phyloP scores from a whole-genome alignment of 306 rosid genomes.

The Prunus armeniaca region DNA sequence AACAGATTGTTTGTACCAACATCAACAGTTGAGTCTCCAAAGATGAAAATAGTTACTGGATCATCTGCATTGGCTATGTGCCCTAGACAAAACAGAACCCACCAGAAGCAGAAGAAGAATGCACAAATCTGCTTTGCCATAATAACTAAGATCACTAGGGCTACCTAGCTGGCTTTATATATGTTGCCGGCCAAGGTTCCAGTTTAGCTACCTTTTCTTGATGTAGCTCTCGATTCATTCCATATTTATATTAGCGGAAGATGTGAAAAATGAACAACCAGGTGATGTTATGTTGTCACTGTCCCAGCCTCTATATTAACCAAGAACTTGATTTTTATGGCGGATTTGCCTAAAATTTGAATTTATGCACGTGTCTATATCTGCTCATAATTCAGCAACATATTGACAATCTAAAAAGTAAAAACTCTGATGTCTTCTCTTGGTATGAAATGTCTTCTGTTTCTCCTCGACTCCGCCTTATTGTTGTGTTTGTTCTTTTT shows the following conservation, averaged over 20 bases:
- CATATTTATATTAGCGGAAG: neutral
- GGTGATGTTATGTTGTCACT: neutral
- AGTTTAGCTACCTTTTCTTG: neutral
- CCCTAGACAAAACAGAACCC: neutral
- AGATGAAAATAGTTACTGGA: slow-evolving; percentile 37
- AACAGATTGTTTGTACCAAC: slow-evolving; percentile 56
- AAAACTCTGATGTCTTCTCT: neutral
- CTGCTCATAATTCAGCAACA: neutral
- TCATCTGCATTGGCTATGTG: neutral
- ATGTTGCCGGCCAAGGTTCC: neutral
- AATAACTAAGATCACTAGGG: neutral
- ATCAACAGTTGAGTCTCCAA: slow-evolving; percentile 58
- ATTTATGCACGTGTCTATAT: neutral
- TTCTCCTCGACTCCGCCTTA: neutral
- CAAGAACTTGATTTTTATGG: slow-evolving; percentile 1
- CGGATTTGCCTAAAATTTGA: neutral
- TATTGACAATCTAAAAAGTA: neutral
- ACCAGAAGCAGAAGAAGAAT: neutral
- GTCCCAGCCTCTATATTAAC: slow-evolving; percentile 6
- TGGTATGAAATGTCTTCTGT: neutral
- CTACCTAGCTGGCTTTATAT: neutral
- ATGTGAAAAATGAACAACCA: neutral
- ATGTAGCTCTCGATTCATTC: neutral
- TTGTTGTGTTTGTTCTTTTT: neutral
- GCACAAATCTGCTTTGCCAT: neutral